Conservation (phyloP, 768 basidiomycete species). For the Stropharia rugosoannulata region DNA sequence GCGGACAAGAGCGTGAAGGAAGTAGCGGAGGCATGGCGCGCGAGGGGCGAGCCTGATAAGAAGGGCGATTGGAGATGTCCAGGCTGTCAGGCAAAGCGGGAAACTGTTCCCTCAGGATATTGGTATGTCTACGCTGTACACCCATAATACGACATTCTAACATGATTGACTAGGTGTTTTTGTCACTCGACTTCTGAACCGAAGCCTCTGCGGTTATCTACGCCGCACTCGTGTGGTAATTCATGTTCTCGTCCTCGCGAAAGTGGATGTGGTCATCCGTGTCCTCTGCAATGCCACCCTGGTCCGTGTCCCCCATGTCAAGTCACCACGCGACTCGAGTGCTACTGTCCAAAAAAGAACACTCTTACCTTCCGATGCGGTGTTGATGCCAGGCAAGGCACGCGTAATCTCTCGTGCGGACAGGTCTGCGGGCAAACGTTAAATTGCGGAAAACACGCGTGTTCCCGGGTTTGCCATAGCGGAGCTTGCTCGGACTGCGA, state of each 20-base stretch:
- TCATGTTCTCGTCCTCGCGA: constrained; percentile 61
- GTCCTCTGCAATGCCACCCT: constrained; percentile 86
- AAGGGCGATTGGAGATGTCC: constrained; percentile 91
- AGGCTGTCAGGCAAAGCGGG: constrained; percentile 84
- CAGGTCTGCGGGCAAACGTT: constrained; percentile 45
- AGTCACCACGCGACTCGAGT: constrained; percentile 71
- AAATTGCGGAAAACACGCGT: constrained; percentile 73
- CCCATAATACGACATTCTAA: not conserved
- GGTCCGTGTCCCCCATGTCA: constrained; percentile 96
- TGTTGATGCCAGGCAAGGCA: constrained; percentile 29
- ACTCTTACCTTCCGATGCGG: constrained; percentile 61
- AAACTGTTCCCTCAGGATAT: constrained; percentile 62
- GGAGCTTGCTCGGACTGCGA: constrained; percentile 72
- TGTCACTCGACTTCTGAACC: constrained; percentile 77
- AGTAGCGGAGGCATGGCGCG: constrained; percentile 67
- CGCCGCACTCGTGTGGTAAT: constrained; percentile 76
- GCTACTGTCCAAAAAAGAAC: constrained; percentile 73
- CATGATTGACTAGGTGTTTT: constrained; percentile 63
- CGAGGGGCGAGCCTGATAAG: constrained; percentile 58
- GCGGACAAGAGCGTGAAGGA: constrained; percentile 80
- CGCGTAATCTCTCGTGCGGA: constrained; percentile 41
- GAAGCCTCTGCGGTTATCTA: constrained; percentile 63
- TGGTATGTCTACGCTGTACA: constrained; percentile 40
- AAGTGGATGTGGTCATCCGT: constrained; percentile 74
- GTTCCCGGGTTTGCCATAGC: constrained; percentile 69